Evolutionary conservation across 2,329 filamentous ascomycete species (phyloP).

Genomic region (Seiridium unicorne): DNA sequence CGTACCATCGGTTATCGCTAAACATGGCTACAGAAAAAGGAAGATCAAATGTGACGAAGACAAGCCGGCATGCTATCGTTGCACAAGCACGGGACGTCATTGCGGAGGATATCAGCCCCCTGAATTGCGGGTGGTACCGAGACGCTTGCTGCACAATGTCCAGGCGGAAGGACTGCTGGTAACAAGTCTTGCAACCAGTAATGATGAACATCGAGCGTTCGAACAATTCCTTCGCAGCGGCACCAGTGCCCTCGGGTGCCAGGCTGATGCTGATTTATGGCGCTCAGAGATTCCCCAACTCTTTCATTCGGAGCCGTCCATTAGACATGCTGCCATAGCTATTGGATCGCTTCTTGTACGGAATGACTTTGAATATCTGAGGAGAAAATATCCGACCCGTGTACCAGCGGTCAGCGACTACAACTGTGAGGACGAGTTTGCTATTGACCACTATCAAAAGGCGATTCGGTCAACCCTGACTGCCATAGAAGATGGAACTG

Average conservation of each 20-base stretch:
- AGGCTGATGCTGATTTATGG: constrained; percentile 37
- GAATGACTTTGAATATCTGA: not conserved
- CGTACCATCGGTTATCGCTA: not conserved
- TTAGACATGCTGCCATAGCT: constrained; percentile 34
- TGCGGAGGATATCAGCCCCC: constrained; percentile 26
- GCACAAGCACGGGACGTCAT: constrained; percentile 23
- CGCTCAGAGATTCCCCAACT: constrained; percentile 36
- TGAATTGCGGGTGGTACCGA: constrained; percentile 4
- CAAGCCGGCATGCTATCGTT: constrained; percentile 13
- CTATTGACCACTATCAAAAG: not conserved
- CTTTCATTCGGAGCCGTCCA: constrained; percentile 33
- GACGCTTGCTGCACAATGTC: not conserved
- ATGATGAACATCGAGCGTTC: constrained; percentile 28
- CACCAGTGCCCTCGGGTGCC: constrained; percentile 33
- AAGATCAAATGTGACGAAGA: constrained; percentile 5
- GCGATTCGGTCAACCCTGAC: not conserved
- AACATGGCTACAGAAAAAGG: not conserved
- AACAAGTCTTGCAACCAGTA: constrained; percentile 13
- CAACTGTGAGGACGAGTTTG: not conserved
- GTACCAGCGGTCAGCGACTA: no score
- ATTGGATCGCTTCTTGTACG: constrained; percentile 17
- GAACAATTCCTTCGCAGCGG: constrained; percentile 36
- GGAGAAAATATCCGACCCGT: not conserved
- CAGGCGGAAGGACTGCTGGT: not conserved
- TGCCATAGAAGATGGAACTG: not conserved